Evolutionary conservation across 352 stramenopile species (phyloP).

Genomic region (Globisporangium spinosum): DNA sequence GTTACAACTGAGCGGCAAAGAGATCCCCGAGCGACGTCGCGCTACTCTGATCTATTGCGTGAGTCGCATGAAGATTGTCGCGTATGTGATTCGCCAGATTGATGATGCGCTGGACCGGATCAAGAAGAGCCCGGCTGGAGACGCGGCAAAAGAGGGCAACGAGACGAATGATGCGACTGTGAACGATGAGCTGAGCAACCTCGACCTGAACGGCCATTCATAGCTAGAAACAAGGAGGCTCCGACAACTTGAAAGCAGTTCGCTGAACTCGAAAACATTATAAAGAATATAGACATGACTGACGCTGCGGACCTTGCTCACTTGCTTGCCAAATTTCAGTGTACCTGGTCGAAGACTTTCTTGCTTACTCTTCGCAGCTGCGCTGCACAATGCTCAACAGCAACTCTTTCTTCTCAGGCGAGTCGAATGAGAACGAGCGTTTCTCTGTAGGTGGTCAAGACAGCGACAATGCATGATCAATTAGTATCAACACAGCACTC

Average conservation of each 20-base stretch:
- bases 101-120: slow-evolving; percentile 27
- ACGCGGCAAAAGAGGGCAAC: neutral
- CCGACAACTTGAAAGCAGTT: neutral
- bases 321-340: neutral
- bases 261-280: neutral
- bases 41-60: slow-evolving; percentile 46
- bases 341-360: neutral
- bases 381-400: slow-evolving; percentile 42
- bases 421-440: slow-evolving; percentile 61
- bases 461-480: neutral
- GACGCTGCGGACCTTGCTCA: neutral
- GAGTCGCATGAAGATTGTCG: slow-evolving; percentile 42
- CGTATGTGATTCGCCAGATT: slow-evolving; percentile 33
- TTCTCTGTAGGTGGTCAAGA: slow-evolving; percentile 37
- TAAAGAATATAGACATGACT: slow-evolving; percentile 5
- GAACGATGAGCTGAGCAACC: neutral
- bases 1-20: slow-evolving; percentile 18
- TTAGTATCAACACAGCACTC: neutral
- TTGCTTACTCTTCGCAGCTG: slow-evolving; percentile 30
- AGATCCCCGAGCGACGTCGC: slow-evolving; percentile 24
- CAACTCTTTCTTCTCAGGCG: slow-evolving; percentile 44
- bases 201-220: slow-evolving; percentile 3
- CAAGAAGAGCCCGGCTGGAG: neutral
- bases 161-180: neutral
- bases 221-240: neutral